phyloP scores from a whole-genome alignment of 2,329 filamentous ascomycete species.

The Penicillium sp. region DNA sequence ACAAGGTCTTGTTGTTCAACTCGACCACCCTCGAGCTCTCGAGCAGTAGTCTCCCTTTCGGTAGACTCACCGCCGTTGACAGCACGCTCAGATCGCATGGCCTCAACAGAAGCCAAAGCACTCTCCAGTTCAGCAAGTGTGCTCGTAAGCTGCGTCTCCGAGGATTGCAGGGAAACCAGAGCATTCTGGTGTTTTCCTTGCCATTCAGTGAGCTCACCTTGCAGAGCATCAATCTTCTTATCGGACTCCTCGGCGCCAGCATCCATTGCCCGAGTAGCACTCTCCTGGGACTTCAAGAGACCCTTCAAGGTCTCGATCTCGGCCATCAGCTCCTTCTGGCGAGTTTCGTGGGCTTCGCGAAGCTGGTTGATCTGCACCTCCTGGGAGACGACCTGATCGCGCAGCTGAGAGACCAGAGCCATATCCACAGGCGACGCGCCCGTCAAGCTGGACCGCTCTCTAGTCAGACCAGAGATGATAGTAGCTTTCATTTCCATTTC shows the following conservation, averaged over 20 bases:
- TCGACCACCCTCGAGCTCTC: slow-evolving; percentile 53
- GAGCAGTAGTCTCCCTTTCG: slow-evolving; percentile 43
- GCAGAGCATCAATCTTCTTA: slow-evolving; percentile 64
- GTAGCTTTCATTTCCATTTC: slow-evolving; percentile 98
- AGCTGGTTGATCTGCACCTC: slow-evolving; percentile 77
- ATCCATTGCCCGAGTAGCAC: slow-evolving; percentile 36
- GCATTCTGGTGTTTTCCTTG: slow-evolving; percentile 72
- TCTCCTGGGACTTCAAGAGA: slow-evolving; percentile 48
- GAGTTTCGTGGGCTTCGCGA: slow-evolving; percentile 68
- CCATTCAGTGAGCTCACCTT: slow-evolving; percentile 73
- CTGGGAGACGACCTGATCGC: slow-evolving; percentile 83
- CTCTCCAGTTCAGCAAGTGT: slow-evolving; percentile 74
- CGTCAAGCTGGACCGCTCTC: slow-evolving; percentile 88
- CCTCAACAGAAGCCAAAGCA: slow-evolving; percentile 58
- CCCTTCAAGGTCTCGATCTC: slow-evolving; percentile 70
- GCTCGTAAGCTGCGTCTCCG: slow-evolving; percentile 70
- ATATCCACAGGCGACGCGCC: slow-evolving; percentile 81
- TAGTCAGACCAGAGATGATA: slow-evolving; percentile 89
- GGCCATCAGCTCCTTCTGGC: slow-evolving; percentile 72
- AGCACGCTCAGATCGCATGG: slow-evolving; percentile 46
- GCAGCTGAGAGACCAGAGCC: slow-evolving; percentile 81
- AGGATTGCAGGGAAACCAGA: slow-evolving; percentile 69
- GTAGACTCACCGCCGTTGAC: slow-evolving; percentile 29
- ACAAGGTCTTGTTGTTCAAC: slow-evolving; percentile 62
- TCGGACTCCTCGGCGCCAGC: slow-evolving; percentile 48